Evolutionary conservation across 2,329 filamentous ascomycete genomes (phyloP).

Genomic region (Aspergillus texensis): DNA sequence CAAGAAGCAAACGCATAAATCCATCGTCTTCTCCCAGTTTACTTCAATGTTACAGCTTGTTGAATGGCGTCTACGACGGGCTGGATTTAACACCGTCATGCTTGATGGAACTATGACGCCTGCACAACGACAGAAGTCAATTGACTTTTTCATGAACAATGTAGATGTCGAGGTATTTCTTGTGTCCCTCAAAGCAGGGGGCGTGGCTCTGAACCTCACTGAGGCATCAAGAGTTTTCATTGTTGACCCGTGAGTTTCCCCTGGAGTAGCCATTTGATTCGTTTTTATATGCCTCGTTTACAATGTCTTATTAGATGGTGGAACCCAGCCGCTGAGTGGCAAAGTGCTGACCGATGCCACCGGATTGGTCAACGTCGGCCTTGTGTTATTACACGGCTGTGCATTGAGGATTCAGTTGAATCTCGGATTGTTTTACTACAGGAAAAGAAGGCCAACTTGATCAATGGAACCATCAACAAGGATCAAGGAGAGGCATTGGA

Average conservation of each 20-base stretch:
- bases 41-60: conserved; percentile 97
- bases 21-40: conserved; percentile 96
- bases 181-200: conserved; percentile 93
- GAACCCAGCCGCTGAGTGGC: conserved; percentile 99
- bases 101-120: conserved; percentile 97
- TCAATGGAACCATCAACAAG: conserved; percentile 93
- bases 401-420: conserved; percentile 96
- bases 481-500: conserved; percentile 85
- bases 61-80: conserved; percentile 92
- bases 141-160: conserved; percentile 96
- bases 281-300: conserved; percentile 18
- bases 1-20: conserved; percentile 91
- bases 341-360: conserved; percentile 90
- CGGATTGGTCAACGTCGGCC: conserved; percentile 94
- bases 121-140: conserved; percentile 86
- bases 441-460: conserved; percentile 99
- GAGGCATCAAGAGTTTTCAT: conserved; percentile 96
- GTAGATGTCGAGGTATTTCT: conserved; percentile 93
- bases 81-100: conserved; percentile 98
- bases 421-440: conserved; percentile 93
- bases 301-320: conserved; percentile 71
- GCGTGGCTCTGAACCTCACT: conserved; percentile 91
- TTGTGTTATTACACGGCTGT: conserved; percentile 90
- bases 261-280: background rate
- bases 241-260: conserved; percentile 77